phyloP scores from a whole-genome alignment of 1,284 basidiomycete genomes.

The Irpex sp. region DNA sequence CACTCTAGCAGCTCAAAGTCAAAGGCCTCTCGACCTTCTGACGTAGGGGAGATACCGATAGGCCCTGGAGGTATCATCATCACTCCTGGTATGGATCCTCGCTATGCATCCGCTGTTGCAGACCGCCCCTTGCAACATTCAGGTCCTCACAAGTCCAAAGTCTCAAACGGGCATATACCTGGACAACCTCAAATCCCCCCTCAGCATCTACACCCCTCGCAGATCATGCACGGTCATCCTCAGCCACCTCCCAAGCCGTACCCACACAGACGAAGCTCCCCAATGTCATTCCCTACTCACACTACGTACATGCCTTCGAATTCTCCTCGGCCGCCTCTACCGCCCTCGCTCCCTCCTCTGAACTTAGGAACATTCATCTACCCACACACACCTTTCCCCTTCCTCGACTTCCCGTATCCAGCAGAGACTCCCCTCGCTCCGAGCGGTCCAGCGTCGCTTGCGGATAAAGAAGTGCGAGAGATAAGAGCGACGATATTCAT shows the following conservation, averaged over 20 bases:
- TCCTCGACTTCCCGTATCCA: conserved; percentile 31
- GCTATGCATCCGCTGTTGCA: conserved; percentile 10
- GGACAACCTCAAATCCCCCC: conserved; percentile 8
- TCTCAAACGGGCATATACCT: conserved; percentile 8
- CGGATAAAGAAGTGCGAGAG: conserved; percentile 36
- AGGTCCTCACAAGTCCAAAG: conserved; percentile 16
- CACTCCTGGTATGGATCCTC: conserved; percentile 14
- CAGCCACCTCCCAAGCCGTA: conserved; percentile 19
- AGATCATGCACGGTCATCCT: conserved; percentile 11
- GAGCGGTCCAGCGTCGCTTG: conserved; percentile 16
- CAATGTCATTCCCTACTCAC: conserved; percentile 9
- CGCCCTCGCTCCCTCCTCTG: conserved; percentile 32
- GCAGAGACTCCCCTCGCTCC: conserved; percentile 13
- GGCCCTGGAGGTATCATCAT: conserved; percentile 5
- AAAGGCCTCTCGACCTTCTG: conserved; percentile 1
- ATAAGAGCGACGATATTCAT: conserved; percentile 61
- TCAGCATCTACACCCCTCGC: conserved; percentile 15
- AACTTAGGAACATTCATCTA: conserved; percentile 56
- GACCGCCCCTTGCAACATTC: conserved; percentile 15
- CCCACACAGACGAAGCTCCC: background rate
- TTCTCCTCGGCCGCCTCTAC: conserved; percentile 17
- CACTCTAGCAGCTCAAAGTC: conserved; percentile 2
- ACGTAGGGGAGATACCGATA: background rate
- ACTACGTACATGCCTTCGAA: conserved; percentile 8
- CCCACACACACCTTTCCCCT: conserved; percentile 40